Percentiles rank a stretch among this genome's conserved stretches.
Conservation (phyloP, 2,329 filamentous ascomycete genomes). For the Neospermospora avenae region DNA sequence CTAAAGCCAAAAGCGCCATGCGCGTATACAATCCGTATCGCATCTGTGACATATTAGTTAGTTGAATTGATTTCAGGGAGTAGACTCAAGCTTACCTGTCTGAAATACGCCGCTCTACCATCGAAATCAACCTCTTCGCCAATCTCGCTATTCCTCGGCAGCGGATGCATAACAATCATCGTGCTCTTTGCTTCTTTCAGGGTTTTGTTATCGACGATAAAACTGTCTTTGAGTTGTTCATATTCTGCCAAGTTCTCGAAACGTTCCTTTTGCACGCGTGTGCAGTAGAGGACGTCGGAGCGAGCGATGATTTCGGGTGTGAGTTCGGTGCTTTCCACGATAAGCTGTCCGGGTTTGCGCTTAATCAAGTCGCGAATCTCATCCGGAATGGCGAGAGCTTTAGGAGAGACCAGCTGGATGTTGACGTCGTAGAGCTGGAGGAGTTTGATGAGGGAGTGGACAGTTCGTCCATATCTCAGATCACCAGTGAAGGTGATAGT, state of each 20-base stretch:
- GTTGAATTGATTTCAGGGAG: too few relatives aligned
- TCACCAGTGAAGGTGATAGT: slow-evolving; percentile 97
- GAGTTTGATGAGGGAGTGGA: slow-evolving; percentile 92
- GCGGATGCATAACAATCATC: slow-evolving; percentile 93
- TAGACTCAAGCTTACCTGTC: slow-evolving; percentile 72
- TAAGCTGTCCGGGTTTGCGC: slow-evolving; percentile 68
- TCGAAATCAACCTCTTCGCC: slow-evolving; percentile 97
- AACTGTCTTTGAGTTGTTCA: slow-evolving; percentile 81
- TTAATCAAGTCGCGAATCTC: slow-evolving; percentile 71
- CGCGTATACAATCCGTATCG: too few relatives aligned
- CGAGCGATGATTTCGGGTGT: slow-evolving; percentile 82
- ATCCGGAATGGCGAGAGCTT: slow-evolving; percentile 70
- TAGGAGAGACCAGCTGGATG: slow-evolving; percentile 86
- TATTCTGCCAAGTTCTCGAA: slow-evolving; percentile 81
- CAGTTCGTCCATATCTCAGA: slow-evolving; percentile 86
- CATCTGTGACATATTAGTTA: too few relatives aligned
- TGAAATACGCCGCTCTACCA: slow-evolving; percentile 93
- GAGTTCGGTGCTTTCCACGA: slow-evolving; percentile 71
- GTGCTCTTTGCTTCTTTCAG: slow-evolving; percentile 87
- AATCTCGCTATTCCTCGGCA: slow-evolving; percentile 91
- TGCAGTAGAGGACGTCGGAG: slow-evolving; percentile 95
- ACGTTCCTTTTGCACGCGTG: slow-evolving; percentile 92
- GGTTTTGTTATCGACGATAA: slow-evolving; percentile 86
- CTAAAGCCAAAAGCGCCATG: too few relatives aligned
- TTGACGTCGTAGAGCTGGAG: slow-evolving; percentile 94